These are phyloP conservation scores for Phylloporus sp. DNA, from an alignment of 1,284 basidiomycete genomes.

Conservation along the genomic window DNA sequence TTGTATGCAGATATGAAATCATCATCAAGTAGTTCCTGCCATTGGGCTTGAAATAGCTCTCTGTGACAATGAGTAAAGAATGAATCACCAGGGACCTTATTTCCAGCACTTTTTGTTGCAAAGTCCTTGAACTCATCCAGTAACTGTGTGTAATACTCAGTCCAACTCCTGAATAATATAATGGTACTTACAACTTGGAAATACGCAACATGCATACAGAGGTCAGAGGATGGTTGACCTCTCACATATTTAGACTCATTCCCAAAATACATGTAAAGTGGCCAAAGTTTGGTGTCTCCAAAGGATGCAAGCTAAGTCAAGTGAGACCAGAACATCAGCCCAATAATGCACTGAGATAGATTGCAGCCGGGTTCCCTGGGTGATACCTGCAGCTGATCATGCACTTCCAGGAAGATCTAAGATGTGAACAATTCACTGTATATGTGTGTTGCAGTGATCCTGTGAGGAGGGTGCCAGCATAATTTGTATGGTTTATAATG, in stretches of 20 bases:
- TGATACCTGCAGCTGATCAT: background rate
- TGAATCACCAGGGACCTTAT: background rate
- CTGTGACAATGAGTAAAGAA: background rate
- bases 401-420: background rate
- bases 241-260: background rate
- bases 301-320: background rate
- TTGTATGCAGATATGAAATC: background rate
- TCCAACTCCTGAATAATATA: background rate
- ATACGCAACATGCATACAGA: background rate
- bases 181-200: background rate
- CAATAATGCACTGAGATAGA: background rate
- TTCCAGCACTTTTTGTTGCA: background rate
- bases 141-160: background rate
- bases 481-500: background rate
- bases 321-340: background rate
- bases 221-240: background rate
- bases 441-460: background rate
- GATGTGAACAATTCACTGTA: background rate
- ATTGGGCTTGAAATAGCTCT: background rate
- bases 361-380: background rate
- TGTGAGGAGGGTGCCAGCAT: background rate
- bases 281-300: background rate
- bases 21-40: background rate
- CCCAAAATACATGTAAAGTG: background rate
- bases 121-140: background rate